Conservation (phyloP, 2,329 filamentous ascomycete species). For the Neonectria sp. region DNA sequence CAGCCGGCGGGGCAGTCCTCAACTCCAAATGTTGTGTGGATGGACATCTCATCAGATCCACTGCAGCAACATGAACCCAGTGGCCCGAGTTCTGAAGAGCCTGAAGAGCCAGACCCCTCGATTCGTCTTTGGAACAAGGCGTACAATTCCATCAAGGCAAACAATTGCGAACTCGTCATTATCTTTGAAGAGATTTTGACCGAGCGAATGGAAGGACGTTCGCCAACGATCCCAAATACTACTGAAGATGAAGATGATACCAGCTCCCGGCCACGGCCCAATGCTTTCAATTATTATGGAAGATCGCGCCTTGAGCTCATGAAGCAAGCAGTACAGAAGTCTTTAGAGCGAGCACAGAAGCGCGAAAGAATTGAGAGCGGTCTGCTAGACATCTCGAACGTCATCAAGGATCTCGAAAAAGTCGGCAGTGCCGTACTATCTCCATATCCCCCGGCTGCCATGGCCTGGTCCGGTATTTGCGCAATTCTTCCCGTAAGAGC, state of each 20-base stretch:
- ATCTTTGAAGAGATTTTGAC: background rate
- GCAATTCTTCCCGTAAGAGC: slow-evolving; percentile 1
- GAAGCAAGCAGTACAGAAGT: slow-evolving; percentile 8
- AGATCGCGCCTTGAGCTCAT: background rate
- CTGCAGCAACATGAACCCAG: background rate
- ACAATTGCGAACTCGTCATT: background rate
- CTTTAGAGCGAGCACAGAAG: background rate
- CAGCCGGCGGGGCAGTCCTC: background rate
- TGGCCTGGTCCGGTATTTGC: slow-evolving; percentile 12
- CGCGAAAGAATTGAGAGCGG: background rate
- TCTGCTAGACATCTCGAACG: background rate
- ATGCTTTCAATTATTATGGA: slow-evolving; percentile 3
- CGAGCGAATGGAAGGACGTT: background rate
- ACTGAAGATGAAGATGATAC: background rate
- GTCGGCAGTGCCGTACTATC: slow-evolving; percentile 3
- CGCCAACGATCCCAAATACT: background rate
- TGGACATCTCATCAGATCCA: background rate
- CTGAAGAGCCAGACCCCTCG: background rate
- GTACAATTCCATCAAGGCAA: background rate
- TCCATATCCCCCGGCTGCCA: slow-evolving; percentile 3
- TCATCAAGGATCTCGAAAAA: background rate
- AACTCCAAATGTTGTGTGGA: background rate
- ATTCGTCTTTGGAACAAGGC: slow-evolving; percentile 1
- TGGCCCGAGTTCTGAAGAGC: background rate
- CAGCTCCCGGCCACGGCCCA: background rate